Percentiles rank a stretch among this genome's conserved stretches.
Evolutionary conservation across 2,329 filamentous ascomycete genomes (phyloP).

Genomic region (Trichoderma atroviride): DNA sequence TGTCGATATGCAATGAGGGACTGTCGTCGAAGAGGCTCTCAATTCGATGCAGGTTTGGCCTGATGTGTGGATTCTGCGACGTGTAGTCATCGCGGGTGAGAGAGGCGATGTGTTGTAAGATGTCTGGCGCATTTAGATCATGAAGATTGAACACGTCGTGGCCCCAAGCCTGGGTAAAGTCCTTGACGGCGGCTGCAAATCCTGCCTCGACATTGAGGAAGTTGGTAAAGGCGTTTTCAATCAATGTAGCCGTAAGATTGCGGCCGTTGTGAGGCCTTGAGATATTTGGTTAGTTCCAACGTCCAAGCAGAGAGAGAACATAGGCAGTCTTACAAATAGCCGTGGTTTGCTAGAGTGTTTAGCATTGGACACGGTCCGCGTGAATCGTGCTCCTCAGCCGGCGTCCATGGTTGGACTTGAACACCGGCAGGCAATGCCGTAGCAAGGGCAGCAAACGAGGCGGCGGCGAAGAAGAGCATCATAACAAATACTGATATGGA

Average conservation of each 20-base stretch:
- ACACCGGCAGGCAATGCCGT: slow-evolving; percentile 1
- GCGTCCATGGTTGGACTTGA: slow-evolving; percentile 22
- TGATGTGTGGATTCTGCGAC: slow-evolving; percentile 11
- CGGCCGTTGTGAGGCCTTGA: slow-evolving; percentile 29
- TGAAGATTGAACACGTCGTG: slow-evolving; percentile 21
- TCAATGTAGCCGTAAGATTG: slow-evolving; percentile 28
- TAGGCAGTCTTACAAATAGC: slow-evolving; percentile 29
- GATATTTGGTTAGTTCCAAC: not conserved
- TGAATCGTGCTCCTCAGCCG: slow-evolving; percentile 25
- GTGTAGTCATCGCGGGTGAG: slow-evolving; percentile 28
- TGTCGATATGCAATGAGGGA: slow-evolving; percentile 10
- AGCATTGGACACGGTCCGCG: slow-evolving; percentile 34
- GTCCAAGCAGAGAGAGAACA: not conserved
- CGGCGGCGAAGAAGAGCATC: not conserved
- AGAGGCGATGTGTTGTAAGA: slow-evolving; percentile 29
- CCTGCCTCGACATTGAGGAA: slow-evolving; percentile 30
- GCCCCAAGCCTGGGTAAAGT: slow-evolving; percentile 23
- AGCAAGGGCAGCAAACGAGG: slow-evolving; percentile 13
- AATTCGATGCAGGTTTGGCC: slow-evolving; percentile 18
- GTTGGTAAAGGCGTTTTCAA: slow-evolving; percentile 30
- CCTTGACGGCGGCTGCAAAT: slow-evolving; percentile 25
- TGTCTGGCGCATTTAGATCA: slow-evolving; percentile 29
- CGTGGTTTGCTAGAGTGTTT: slow-evolving; percentile 34
- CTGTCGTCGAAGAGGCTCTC: slow-evolving; percentile 27
- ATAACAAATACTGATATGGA: not conserved